These are phyloP conservation scores for Xanthoconium separans DNA, from an alignment of 1,284 basidiomycete species.

Conservation along the genomic window DNA sequence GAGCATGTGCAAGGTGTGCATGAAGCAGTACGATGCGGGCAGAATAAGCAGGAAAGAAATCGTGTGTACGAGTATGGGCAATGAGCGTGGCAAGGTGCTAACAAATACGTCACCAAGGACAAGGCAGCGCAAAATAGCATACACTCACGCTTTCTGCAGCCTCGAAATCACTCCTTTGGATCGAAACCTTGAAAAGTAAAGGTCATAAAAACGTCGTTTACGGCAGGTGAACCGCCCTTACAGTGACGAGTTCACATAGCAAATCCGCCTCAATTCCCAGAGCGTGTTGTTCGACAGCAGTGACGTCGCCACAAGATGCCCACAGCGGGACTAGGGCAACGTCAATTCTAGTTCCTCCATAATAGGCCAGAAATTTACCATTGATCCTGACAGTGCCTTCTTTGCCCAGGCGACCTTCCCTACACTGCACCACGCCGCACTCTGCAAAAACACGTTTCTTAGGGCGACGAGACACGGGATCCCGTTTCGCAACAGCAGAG, in stretches of 20 bases:
- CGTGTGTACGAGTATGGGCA: conserved; percentile 57
- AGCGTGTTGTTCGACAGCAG: conserved; percentile 48
- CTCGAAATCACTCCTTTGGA: conserved; percentile 65
- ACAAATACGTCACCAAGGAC: neutral
- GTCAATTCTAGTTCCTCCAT: neutral
- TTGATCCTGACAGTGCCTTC: conserved; percentile 20
- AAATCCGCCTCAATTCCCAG: conserved; percentile 68
- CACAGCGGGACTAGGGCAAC: conserved; percentile 37
- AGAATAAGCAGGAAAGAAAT: conserved; percentile 55
- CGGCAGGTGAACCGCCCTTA: conserved; percentile 32
- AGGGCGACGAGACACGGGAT: conserved; percentile 68
- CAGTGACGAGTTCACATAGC: conserved; percentile 62
- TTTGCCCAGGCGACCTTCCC: conserved; percentile 16
- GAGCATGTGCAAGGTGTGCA: conserved; percentile 69
- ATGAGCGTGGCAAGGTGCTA: conserved; percentile 56
- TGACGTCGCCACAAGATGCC: conserved; percentile 51
- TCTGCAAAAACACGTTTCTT: conserved; percentile 66
- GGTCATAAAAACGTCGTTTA: neutral
- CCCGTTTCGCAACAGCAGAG: conserved; percentile 63
- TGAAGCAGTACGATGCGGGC: conserved; percentile 65
- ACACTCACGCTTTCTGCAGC: conserved; percentile 48
- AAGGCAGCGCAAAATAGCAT: neutral
- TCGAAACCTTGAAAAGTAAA: conserved; percentile 46
- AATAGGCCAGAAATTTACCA: conserved; percentile 19
- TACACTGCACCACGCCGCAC: conserved; percentile 53